Percentiles rank a stretch among this genome's conserved stretches.
Conservation (phyloP, 2,329 filamentous ascomycete species). For the Mariannaea elegans region DNA sequence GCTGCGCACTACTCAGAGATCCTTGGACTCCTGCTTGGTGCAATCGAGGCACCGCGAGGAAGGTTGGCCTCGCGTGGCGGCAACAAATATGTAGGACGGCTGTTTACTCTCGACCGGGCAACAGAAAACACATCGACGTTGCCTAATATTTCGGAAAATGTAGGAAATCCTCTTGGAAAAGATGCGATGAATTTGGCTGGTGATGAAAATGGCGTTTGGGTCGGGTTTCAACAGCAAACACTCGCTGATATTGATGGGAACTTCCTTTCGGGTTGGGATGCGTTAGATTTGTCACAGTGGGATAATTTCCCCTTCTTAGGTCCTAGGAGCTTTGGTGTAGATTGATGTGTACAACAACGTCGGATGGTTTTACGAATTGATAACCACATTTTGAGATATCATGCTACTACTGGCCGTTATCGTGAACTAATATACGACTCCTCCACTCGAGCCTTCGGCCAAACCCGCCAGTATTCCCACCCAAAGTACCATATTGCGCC, state of each 20-base stretch:
- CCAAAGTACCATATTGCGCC: background rate
- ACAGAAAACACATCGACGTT: background rate
- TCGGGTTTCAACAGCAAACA: conserved; percentile 9
- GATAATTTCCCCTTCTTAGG: conserved; percentile 35
- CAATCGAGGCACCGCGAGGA: conserved; percentile 44
- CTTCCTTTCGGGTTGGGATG: conserved; percentile 38
- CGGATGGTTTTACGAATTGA: background rate
- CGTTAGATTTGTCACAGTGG: conserved; percentile 37
- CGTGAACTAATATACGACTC: no score
- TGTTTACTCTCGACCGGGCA: conserved; percentile 28
- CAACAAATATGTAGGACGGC: conserved; percentile 35
- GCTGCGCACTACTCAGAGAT: conserved; percentile 67
- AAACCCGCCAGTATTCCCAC: background rate
- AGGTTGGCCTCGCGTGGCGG: conserved; percentile 28
- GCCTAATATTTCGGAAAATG: background rate
- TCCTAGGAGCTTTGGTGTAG: conserved; percentile 16
- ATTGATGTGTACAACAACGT: no score
- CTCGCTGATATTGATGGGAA: conserved; percentile 24
- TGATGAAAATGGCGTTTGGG: conserved; percentile 1
- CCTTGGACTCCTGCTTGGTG: conserved; percentile 55
- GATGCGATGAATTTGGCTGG: background rate
- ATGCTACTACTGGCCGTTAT: background rate
- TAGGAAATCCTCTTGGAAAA: background rate
- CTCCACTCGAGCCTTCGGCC: background rate
- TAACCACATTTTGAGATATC: background rate